These are phyloP conservation scores for Arabis hirsuta DNA, from an alignment of 345 rosid genomes.

Conservation along the genomic window DNA sequence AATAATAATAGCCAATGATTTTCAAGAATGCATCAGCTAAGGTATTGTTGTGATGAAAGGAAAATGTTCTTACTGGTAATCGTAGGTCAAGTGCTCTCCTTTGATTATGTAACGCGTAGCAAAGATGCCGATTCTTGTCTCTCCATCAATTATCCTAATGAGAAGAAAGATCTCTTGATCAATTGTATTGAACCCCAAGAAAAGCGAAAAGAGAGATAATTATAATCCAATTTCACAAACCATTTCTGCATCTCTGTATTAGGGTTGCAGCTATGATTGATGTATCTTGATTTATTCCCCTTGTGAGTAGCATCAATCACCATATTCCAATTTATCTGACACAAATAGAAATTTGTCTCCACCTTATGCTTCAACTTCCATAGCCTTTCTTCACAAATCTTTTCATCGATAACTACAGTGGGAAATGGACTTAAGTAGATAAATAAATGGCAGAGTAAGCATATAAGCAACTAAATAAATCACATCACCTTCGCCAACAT, in stretches of 20 bases:
- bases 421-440: conserved; percentile 11
- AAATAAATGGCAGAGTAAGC: not conserved
- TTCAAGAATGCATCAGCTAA: not conserved
- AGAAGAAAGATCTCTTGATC: not conserved
- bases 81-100: conserved; percentile 95
- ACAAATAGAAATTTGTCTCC: conserved; percentile 90
- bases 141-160: conserved; percentile 92
- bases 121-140: conserved; percentile 93
- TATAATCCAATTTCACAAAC: conserved; percentile 40
- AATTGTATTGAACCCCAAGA: not conserved
- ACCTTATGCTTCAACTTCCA: conserved; percentile 80
- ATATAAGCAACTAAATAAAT: not conserved
- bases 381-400: conserved; percentile 94
- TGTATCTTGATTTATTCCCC: conserved; percentile 94
- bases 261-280: conserved; percentile 94
- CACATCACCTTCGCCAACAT: conserved; percentile 91
- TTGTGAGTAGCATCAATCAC: conserved; percentile 96
- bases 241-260: conserved; percentile 99
- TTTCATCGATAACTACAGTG: conserved; percentile 84
- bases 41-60: conserved; percentile 11
- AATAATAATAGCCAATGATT: not conserved
- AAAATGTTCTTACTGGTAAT: conserved; percentile 79
- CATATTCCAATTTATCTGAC: conserved; percentile 92
- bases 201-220: not conserved
- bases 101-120: conserved; percentile 69